phyloP scores from a whole-genome alignment of 345 rosid species.

The Melastoma malabathricum region DNA sequence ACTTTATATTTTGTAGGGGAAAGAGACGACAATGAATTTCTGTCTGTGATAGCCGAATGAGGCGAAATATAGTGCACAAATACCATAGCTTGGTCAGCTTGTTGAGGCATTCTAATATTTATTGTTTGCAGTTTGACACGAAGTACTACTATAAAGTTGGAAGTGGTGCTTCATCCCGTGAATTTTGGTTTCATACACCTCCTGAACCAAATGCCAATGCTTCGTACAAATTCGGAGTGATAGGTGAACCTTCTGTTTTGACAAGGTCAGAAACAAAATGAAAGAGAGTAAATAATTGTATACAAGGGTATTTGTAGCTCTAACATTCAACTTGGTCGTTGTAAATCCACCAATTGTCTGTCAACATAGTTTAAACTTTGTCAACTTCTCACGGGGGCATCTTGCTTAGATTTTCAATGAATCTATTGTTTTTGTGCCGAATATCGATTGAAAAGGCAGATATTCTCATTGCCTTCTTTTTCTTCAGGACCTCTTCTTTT shows the following conservation, averaged over 20 bases:
- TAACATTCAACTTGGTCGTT: no score
- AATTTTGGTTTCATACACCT: conserved; percentile 86
- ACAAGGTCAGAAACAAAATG: not conserved
- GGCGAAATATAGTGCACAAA: not conserved
- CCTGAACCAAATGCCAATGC: conserved; percentile 56
- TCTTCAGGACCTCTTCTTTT: no score
- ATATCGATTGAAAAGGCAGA: no score
- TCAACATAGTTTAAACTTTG: no score
- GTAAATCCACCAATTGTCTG: no score
- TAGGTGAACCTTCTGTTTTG: conserved; percentile 26
- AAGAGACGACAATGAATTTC: not conserved
- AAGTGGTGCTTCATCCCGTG: conserved; percentile 45
- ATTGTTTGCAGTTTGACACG: conserved; percentile 46
- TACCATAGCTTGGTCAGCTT: not conserved
- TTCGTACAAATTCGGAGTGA: conserved; percentile 73
- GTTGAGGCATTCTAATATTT: not conserved
- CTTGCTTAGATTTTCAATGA: no score
- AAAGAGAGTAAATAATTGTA: not conserved
- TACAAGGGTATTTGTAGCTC: no score
- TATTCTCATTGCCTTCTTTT: no score
- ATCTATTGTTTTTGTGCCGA: no score
- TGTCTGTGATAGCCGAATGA: no score
- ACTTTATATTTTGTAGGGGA: not conserved
- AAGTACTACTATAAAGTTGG: conserved; percentile 79
- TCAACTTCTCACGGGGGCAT: no score